Evolutionary conservation across 768 basidiomycete genomes (phyloP).

Genomic region (Mrakia blollopis): DNA sequence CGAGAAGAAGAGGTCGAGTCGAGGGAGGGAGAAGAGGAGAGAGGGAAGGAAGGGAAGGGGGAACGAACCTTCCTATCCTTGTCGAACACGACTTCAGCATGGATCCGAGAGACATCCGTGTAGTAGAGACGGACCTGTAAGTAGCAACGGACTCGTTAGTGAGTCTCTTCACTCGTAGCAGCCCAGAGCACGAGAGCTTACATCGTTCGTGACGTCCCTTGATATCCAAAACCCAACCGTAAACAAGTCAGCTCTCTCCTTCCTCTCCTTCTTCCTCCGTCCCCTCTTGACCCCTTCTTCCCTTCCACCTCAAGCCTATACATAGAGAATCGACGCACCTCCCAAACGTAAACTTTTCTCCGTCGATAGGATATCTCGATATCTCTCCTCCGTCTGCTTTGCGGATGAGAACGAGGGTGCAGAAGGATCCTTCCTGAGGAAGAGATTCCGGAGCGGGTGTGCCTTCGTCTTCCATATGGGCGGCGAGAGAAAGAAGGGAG

Average conservation of each 20-base stretch:
- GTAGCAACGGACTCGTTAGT: no score
- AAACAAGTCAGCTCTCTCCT: background rate
- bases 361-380: constrained; percentile 29
- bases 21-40: background rate
- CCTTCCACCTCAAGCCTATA: background rate
- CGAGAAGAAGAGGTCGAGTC: background rate
- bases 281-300: background rate
- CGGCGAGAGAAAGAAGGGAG: background rate
- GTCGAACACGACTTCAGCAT: constrained; percentile 24
- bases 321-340: constrained; percentile 1
- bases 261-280: background rate
- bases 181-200: background rate
- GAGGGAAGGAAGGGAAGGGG: background rate
- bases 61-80: constrained; percentile 18
- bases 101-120: constrained; percentile 29
- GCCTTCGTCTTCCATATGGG: background rate
- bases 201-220: constrained; percentile 28
- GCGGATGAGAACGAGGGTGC: constrained; percentile 26
- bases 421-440: constrained; percentile 27
- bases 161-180: no score
- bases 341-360: constrained; percentile 28
- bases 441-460: constrained; percentile 14
- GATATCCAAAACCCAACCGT: background rate
- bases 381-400: constrained; percentile 32
- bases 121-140: constrained; percentile 32